Evolutionary conservation across 75 land plant genomes (phyloP), one percentile per base, ranked within the genome.

Genomic region (Pinus tabuliformis): DNA sequence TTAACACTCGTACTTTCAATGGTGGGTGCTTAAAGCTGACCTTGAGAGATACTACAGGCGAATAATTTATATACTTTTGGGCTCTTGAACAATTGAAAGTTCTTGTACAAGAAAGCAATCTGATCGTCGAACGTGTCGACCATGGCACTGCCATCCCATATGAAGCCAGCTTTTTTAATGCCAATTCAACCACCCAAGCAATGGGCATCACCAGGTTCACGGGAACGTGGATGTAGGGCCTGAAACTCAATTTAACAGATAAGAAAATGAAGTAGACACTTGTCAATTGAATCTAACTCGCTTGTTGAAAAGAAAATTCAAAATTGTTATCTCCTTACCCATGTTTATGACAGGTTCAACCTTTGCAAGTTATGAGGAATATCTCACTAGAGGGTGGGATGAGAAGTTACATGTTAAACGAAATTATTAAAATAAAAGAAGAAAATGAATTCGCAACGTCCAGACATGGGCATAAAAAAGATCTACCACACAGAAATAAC

Each of bases 31-130:
- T 24, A 49, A 58, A 73, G 73, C 56, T 11, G 24, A 94, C 95
- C 93, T 97, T 77, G 6, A 97, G 83, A 9, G 96, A 73, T 7
- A 92, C 89, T 77, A 88, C 76, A 14, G 99, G 99, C 49, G 78
- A 78, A 83, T 97, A 97, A 57, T 89, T 90, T 68, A 97, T 81
- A 58, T 75, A 86, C 37, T 85, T 86, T 76, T 81, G 83, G 57
- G 99, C 99, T 85, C 89, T 92, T 59, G 86, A 79, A 78, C 83
- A 89, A 75, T 78, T 88, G 82, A 92, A 97, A 17, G 99, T 91
- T 75, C 98, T 77, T 74, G 77, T 81, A 60, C 88, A 81, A 28
- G 91, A 77, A 17, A 97, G 82, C 42, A 94, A 85, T 60, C 94
- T 88, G 28, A 97, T 78, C 74, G 94, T 84, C 64, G 91, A 81